A percentile compares a stretch with the other conserved stretches of the same genome.
Conservation (phyloP, 495 filamentous ascomycete species). For the Sordaria brevicollis region DNA sequence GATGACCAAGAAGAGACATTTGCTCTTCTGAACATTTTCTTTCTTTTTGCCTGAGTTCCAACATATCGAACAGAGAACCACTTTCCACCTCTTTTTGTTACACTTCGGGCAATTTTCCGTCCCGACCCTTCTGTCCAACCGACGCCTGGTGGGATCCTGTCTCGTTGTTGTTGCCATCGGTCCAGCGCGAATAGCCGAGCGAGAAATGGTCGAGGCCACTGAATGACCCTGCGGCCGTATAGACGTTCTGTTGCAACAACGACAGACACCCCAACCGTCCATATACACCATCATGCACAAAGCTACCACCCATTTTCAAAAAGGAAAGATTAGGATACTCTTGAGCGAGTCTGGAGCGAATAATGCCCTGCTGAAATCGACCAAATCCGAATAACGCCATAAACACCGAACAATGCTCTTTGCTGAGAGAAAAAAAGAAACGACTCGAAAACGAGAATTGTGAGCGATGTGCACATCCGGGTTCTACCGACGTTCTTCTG, state of each 20-base stretch:
- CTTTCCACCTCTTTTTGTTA: not conserved
- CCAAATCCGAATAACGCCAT: slow-evolving; percentile 30
- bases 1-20: not conserved
- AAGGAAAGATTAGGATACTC: not conserved
- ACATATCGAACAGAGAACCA: not conserved
- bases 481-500: slow-evolving; percentile 10
- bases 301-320: not conserved
- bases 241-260: not conserved
- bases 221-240: not conserved
- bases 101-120: not conserved
- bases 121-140: not conserved
- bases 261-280: not conserved
- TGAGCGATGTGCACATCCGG: slow-evolving; percentile 30
- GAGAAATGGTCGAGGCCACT: not conserved
- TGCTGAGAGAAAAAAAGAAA: slow-evolving; percentile 8
- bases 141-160: not conserved
- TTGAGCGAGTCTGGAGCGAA: slow-evolving; percentile 22
- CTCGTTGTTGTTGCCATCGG: not conserved
- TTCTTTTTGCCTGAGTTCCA: not conserved
- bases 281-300: not conserved
- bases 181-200: not conserved
- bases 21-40: not conserved
- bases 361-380: slow-evolving; percentile 5
- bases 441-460: slow-evolving; percentile 28
- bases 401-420: slow-evolving; percentile 42